Percentiles rank a stretch among this genome's conserved stretches.
Evolutionary conservation across 2,329 filamentous ascomycete species (phyloP).

Genomic region (Stylonectria norvegica): DNA sequence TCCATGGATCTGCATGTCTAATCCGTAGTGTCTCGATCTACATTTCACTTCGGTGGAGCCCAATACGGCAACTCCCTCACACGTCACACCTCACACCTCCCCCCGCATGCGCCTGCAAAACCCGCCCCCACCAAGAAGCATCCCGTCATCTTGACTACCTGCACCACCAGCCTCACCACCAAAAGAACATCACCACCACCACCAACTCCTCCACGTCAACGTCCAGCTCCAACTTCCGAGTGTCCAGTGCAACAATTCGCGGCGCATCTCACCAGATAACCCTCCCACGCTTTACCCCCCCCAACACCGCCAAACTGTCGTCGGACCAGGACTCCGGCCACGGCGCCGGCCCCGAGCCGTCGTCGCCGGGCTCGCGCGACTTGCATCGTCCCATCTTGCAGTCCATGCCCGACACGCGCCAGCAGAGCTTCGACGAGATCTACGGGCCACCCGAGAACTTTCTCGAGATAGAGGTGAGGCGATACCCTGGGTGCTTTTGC

Average conservation of each 20-base stretch:
- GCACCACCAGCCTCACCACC: no score
- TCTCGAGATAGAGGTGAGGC: slow-evolving; percentile 84
- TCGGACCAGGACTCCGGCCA: slow-evolving; percentile 34
- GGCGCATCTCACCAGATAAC: background rate
- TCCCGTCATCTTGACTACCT: background rate
- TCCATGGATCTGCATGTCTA: no score
- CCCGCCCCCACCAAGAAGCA: background rate
- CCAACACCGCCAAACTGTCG: slow-evolving; percentile 43
- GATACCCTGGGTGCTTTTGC: background rate
- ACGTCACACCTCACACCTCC: background rate
- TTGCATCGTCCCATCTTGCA: slow-evolving; percentile 56
- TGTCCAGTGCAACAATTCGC: background rate
- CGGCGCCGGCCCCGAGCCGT: slow-evolving; percentile 29
- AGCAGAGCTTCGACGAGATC: slow-evolving; percentile 98
- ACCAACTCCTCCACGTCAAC: background rate
- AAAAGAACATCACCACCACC: no score
- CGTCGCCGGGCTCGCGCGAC: slow-evolving; percentile 34
- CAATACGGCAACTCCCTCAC: background rate
- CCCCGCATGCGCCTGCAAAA: background rate
- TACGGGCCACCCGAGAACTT: slow-evolving; percentile 99
- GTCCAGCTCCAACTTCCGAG: background rate
- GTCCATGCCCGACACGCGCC: slow-evolving; percentile 69
- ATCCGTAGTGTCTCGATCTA: no score
- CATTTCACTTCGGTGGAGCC: background rate
- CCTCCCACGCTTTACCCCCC: background rate